phyloP scores from a whole-genome alignment of 371 early-diverging fungal genomes.

The Actinomortierella wolfii region DNA sequence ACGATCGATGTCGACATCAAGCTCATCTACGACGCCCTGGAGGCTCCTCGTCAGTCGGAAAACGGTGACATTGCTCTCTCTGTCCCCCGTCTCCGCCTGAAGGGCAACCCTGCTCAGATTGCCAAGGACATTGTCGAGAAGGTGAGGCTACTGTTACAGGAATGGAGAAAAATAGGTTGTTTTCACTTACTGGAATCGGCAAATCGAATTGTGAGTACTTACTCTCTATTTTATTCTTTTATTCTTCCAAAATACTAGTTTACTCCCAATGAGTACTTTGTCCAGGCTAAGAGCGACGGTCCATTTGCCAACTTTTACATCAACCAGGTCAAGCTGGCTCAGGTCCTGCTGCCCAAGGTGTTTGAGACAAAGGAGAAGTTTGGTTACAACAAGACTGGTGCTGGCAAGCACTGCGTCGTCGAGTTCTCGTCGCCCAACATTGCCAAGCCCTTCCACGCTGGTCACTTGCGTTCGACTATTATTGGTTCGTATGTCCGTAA shows the following conservation, averaged over 20 bases:
- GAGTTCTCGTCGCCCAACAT: conserved; percentile 99
- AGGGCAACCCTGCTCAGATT: conserved; percentile 83
- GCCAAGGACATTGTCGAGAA: conserved; percentile 77
- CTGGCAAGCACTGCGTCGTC: conserved; percentile 77
- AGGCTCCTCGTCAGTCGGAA: conserved; percentile 65
- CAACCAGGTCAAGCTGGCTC: conserved; percentile 60
- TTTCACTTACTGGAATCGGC: not conserved
- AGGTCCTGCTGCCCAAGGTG: conserved; percentile 58
- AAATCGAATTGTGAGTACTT: conserved; percentile 6
- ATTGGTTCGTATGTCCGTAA: conserved; percentile 96
- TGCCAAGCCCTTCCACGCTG: conserved; percentile 99
- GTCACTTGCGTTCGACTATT: conserved; percentile 98
- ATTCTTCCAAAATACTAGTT: conserved; percentile 51
- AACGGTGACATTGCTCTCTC: conserved; percentile 85
- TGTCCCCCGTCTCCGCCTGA: conserved; percentile 82
- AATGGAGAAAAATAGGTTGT: not conserved
- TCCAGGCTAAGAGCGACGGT: conserved; percentile 65
- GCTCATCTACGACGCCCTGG: conserved; percentile 55
- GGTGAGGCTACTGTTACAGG: conserved; percentile 37
- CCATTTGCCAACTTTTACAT: conserved; percentile 89
- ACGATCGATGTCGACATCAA: conserved; percentile 55
- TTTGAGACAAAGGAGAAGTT: conserved; percentile 55
- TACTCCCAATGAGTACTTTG: conserved; percentile 62
- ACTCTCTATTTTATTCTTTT: conserved; percentile 6
- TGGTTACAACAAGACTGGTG: conserved; percentile 71